Conservation (phyloP, 192 early-diverging fungal species). For the Entophlyctis helioformis region DNA sequence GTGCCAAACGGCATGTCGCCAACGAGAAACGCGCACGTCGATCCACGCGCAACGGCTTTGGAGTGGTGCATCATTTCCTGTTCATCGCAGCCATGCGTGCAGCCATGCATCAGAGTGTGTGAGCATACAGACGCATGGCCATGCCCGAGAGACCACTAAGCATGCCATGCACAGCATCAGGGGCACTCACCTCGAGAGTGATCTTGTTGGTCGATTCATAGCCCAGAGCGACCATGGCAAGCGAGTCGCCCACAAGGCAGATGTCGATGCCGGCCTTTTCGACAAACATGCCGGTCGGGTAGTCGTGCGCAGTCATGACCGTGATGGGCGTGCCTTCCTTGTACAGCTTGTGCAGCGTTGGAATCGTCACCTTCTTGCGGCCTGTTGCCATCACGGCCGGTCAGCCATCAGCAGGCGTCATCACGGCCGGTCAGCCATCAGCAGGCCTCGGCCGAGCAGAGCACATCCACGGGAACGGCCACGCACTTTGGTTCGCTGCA, state of each 20-base stretch:
- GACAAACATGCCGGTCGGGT: slow-evolving; percentile 73
- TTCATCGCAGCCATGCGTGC: background rate
- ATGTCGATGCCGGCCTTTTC: slow-evolving; percentile 81
- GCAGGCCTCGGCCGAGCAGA: too few species aligned
- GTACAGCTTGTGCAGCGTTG: slow-evolving; percentile 67
- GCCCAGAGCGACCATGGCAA: slow-evolving; percentile 95
- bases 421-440: too few species aligned
- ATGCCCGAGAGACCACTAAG: too few species aligned
- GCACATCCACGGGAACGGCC: too few species aligned
- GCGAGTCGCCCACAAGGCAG: slow-evolving; percentile 84
- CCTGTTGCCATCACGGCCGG: background rate
- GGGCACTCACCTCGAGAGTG: slow-evolving; percentile 64
- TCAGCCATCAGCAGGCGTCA: too few species aligned
- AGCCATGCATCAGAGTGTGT: too few species aligned
- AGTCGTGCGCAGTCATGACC: slow-evolving; percentile 96
- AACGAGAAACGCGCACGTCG: slow-evolving; percentile 64
- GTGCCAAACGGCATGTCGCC: slow-evolving; percentile 84
- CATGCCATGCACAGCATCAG: too few species aligned
- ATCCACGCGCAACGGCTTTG: slow-evolving; percentile 74
- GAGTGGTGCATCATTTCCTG: slow-evolving; percentile 95
- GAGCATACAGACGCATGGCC: too few species aligned
- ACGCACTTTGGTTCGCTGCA: too few species aligned
- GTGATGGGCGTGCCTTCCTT: slow-evolving; percentile 64
- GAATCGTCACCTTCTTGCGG: slow-evolving; percentile 73
- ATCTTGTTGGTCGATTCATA: slow-evolving; percentile 72